Evolutionary conservation across 2,329 filamentous ascomycete species (phyloP).

Genomic region (Ophiostoma angusticollis): DNA sequence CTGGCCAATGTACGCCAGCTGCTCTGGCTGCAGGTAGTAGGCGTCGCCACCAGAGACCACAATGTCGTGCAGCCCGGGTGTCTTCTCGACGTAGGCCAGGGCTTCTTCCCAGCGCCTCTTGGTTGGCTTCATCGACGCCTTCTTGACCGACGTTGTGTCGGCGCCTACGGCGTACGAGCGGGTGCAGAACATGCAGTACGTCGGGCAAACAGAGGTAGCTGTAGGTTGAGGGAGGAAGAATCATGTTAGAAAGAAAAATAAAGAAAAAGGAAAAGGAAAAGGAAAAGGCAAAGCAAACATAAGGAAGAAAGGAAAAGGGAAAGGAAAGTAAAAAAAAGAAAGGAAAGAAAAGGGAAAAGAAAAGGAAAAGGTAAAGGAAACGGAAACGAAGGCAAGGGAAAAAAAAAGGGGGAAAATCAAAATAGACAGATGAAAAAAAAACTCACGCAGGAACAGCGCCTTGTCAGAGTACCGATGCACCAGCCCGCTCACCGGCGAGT

Average conservation of each 20-base stretch:
- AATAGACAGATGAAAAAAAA: neutral
- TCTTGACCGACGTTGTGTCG: conserved; percentile 38
- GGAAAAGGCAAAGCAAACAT: neutral
- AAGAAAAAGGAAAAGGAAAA: neutral
- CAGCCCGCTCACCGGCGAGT: conserved; percentile 43
- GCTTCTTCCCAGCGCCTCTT: conserved; percentile 38
- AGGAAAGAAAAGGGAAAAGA: conserved; percentile 33
- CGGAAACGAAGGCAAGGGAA: neutral
- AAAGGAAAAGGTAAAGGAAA: no score
- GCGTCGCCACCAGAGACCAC: conserved; percentile 52
- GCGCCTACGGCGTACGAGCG: conserved; percentile 45
- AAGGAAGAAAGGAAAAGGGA: no score
- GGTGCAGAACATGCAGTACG: conserved; percentile 51
- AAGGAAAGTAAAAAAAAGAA: conserved; percentile 27
- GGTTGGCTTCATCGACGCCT: conserved; percentile 27
- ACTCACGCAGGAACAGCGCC: conserved; percentile 45
- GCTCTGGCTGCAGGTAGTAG: conserved; percentile 41
- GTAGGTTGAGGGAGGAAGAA: no score
- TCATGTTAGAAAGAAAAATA: neutral
- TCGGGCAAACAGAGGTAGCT: conserved; percentile 48
- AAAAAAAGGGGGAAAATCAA: neutral
- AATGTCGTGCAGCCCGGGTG: conserved; percentile 39
- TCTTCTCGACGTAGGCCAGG: conserved; percentile 43
- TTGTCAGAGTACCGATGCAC: conserved; percentile 54
- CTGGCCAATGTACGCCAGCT: conserved; percentile 40